These are phyloP conservation scores for Rauvolfia tetraphylla DNA, from an alignment of 257 asterid species.

Conservation along the genomic window DNA sequence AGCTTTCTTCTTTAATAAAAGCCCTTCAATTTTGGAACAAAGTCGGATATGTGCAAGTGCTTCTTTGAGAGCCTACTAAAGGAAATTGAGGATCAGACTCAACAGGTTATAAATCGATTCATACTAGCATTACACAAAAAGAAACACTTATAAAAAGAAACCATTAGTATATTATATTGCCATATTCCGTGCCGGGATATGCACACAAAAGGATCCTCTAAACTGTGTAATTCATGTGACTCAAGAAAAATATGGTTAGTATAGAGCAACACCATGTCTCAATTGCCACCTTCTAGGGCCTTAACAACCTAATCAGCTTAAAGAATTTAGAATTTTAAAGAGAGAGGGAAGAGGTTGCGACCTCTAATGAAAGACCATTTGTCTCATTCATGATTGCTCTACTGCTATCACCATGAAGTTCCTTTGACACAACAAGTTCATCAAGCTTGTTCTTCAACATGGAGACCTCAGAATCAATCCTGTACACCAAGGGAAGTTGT, in stretches of 20 bases:
- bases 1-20: constrained; percentile 71
- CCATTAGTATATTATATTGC: background rate
- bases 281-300: background rate
- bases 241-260: background rate
- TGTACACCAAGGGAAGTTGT: constrained; percentile 28
- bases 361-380: constrained; percentile 60
- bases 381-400: constrained; percentile 37
- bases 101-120: constrained; percentile 19
- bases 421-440: constrained; percentile 46
- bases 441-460: constrained; percentile 67
- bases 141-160: background rate
- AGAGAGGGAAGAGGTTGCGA: constrained; percentile 16
- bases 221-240: background rate
- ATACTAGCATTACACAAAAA: background rate
- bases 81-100: constrained; percentile 25
- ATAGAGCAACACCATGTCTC: background rate
- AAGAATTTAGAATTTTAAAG: constrained; percentile 3
- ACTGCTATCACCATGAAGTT: constrained; percentile 33
- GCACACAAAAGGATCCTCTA: background rate
- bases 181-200: background rate
- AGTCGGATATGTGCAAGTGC: constrained; percentile 79
- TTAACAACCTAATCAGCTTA: background rate
- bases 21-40: constrained; percentile 84
- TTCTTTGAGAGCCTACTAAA: constrained; percentile 63
- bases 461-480: constrained; percentile 84